These are phyloP conservation scores for Corinectria fuckeliana DNA, from an alignment of 2,329 filamentous ascomycete species.

Conservation along the genomic window DNA sequence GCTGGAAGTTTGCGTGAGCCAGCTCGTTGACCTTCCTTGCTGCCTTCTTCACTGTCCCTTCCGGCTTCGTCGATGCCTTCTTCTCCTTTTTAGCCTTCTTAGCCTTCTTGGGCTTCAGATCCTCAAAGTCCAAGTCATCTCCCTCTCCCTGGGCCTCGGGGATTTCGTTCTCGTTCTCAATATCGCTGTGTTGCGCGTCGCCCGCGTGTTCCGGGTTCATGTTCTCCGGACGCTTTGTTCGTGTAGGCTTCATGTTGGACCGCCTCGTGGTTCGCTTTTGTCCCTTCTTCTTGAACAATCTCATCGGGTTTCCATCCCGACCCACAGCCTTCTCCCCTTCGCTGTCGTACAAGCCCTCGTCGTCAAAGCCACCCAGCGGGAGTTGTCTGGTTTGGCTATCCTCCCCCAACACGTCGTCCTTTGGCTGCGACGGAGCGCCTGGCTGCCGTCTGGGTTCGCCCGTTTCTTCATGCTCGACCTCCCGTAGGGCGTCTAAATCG, in stretches of 20 bases:
- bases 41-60: slow-evolving; percentile 57
- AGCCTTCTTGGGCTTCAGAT: slow-evolving; percentile 20
- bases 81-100: slow-evolving; percentile 27
- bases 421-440: slow-evolving; percentile 32
- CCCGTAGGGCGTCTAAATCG: slow-evolving; percentile 75
- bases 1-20: slow-evolving; percentile 71
- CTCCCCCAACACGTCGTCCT: slow-evolving; percentile 49
- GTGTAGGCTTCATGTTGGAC: slow-evolving; percentile 67
- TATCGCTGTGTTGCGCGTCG: slow-evolving; percentile 39
- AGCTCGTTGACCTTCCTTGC: slow-evolving; percentile 68
- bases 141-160: slow-evolving; percentile 38
- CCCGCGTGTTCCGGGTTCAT: slow-evolving; percentile 38
- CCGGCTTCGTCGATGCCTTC: slow-evolving; percentile 43
- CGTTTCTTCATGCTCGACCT: slow-evolving; percentile 64
- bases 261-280: slow-evolving; percentile 78
- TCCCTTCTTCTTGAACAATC: slow-evolving; percentile 81
- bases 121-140: slow-evolving; percentile 32
- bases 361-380: slow-evolving; percentile 68
- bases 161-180: slow-evolving; percentile 46
- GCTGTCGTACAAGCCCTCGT: slow-evolving; percentile 65
- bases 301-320: slow-evolving; percentile 64
- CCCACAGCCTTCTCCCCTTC: slow-evolving; percentile 56
- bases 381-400: slow-evolving; percentile 52
- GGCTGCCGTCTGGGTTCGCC: slow-evolving; percentile 31
- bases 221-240: slow-evolving; percentile 54